Evolutionary conservation across 2,329 filamentous ascomycete species (phyloP), one percentile per base, ranked within the genome.

Genomic region (Colletotrichum musicola): DNA sequence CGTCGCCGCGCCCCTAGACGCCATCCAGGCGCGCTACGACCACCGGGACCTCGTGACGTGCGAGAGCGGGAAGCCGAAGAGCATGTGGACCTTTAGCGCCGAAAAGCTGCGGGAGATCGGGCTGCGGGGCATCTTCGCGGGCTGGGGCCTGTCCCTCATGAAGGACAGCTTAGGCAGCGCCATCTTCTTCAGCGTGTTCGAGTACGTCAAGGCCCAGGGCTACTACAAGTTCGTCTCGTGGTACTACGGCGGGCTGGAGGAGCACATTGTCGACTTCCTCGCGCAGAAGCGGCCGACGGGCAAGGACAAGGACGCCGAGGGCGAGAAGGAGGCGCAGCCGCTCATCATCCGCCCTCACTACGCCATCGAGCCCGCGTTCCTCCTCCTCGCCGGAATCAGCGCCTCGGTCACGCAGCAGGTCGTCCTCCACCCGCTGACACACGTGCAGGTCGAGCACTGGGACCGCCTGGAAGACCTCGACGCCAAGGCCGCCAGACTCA

Each of bases 141-240:
- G 92, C 47, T 94, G 89, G 87, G 84, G 87, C 0, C 78, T 95
- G 2, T 90, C 88, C 0, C 85, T 94, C 47, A 74, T 89, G 50
- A 93, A 93, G 73, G 92, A 94, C 74, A 88, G 89, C 30, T 78
- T 92, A 6, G 92, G 92, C 13, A 89, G 87, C 61, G 92, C 89
- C 42, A 79, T 92, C 18, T 93, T 93, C 84, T 95, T 95, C 78
- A 88, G 87, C 73, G 88, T 87, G 0, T 94, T 95, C 71, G 92
- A 95, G 79, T 92, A 89, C 55, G 82, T 94, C 74, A 94, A 94
- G 77, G 90, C 89, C 12, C 92, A 94, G 76, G 85, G 85, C 13
- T 92, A 93, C 79, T 93, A 93, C 78, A 82, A 82, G 51, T 94
- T 92, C 74, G 87, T 94, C 38, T 87, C 86, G 14, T 89, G 87